Evolutionary conservation across 2,329 filamentous ascomycete species (phyloP), one percentile per base, ranked within the genome.

Genomic region (Tolypocladium paradoxum): DNA sequence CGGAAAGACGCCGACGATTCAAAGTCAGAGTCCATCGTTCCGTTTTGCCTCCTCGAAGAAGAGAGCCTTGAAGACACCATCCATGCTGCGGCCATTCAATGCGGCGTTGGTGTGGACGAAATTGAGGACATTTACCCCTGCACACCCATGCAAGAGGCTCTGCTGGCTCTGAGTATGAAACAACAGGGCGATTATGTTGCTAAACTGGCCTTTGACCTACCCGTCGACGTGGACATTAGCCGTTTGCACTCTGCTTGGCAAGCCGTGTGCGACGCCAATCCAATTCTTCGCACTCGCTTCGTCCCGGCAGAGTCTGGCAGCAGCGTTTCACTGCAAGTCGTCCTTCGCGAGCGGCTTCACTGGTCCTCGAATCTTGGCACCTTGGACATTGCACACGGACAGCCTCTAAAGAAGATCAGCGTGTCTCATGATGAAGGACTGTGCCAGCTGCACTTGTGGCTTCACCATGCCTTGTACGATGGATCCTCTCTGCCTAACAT

Each of bases 391-490:
- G 45, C 24, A 18, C 24, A 49, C 6, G 49, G 46, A 24, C 24
- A 33, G 27, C 50, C 53, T 20, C 24, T 54, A 14, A 37, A 52
- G 12, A 55, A 33, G 24, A 50, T n/a, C 27, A 33, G 37, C 8
- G 24, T 55, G 7, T 48, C 36, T 8, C n/a, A 38, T 31, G 29
- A 51, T 18, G n/a, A n/a, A 14, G 22, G 18, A 3, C 24, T 27
- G 3, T 11, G 29, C 24, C 50, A 47, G 29, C 35, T 51, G 31
- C 46, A 48, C 27, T 3, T 54, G 38, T 72, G 45, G 64, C 67
- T 38, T 69, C 70, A 73, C 48, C 71, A 73, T 54, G 61, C 66
- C 0, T 58, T 71, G 2, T 73, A 72, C 38, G 71, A 73, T 53
- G 71, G 69, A 16, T 56, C 59, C 55, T 64, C 62, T 4, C 58